Evolutionary conservation across 176 grass and related monocot genomes (phyloP).

Genomic region (Puccinellia tenuiflora): DNA sequence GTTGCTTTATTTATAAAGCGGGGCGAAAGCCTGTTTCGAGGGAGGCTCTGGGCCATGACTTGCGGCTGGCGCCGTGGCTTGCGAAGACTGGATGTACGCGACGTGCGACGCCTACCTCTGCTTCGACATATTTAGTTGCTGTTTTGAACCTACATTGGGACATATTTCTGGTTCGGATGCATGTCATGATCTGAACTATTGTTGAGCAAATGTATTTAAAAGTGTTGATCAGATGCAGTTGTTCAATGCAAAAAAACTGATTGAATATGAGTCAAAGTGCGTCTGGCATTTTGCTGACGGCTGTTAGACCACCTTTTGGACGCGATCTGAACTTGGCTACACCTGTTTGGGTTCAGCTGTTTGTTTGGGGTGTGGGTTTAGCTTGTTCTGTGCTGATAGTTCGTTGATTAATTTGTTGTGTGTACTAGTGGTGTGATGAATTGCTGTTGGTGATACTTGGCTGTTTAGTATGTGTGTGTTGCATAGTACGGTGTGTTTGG

Average conservation of each 20-base stretch:
- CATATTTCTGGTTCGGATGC: not conserved
- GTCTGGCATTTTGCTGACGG: not conserved
- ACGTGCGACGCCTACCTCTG: conserved; percentile 27
- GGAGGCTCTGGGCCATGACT: too few species aligned
- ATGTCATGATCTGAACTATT: not conserved
- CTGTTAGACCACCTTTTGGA: not conserved
- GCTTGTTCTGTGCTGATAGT: not conserved
- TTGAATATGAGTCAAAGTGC: not conserved
- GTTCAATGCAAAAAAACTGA: not conserved
- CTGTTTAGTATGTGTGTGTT: not conserved
- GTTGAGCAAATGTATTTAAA: not conserved
- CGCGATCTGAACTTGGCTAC: not conserved
- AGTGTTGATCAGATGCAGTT: not conserved
- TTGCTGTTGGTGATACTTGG: not conserved
- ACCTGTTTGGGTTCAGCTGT: not conserved
- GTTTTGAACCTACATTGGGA: not conserved
- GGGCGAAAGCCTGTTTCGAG: too few species aligned
- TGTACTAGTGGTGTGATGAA: not conserved
- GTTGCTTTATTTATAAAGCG: too few species aligned
- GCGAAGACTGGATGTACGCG: not conserved
- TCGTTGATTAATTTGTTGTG: not conserved
- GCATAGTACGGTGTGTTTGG: not conserved
- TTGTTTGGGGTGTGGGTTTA: not conserved
- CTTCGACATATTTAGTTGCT: conserved; percentile 26
- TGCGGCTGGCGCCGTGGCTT: conserved; percentile 13